Base-by-base conservation (phyloP, 331 rosid genomes). In the Stylosanthes scabra region DNA sequence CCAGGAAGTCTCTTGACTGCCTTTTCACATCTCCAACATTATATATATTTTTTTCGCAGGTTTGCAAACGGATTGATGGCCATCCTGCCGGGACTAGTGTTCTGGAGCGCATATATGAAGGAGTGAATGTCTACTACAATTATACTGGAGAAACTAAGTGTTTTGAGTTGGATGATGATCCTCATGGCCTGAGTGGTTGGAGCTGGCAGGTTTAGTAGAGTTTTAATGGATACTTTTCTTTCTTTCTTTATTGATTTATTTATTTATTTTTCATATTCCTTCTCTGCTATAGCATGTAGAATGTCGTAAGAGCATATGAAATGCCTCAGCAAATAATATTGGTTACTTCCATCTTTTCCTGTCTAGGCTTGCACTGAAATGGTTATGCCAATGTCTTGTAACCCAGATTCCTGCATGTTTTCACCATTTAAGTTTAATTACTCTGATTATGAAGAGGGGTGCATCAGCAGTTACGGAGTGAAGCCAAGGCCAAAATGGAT, bases 341-440 rank as follows among this genome's bases (percentile, higher is more conserved):
- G 11, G 42, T 76, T 15, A n/a, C 14, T 80, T 70, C 65, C 42
- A 12, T 76, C 41, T 46, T 49, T 74, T 65, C 62, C 37, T 64
- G 44, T 61, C 52, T 80, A 90, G 96, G 93, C 97, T 5, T 93
- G 98, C 85, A 93, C 92, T 20, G 91, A 90, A 81, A 93, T 93
- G 97, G 89, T 90, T 67, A 93, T 93, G 98, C 97, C 98, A 55
- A 88, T 88, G 95, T 82, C 97, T 59, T 74, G 93, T 56, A 70
- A 80, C 83, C 56, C 9, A 39, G 88, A 82, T 40, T 60, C 71
- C 61, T 86, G 96, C 87, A 88, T 92, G 96, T 92, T 85, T 83
- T 80, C 82, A 45, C 58, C 86, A 3, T 88, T 68, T 62, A 85
- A 86, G 77, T 90, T 42, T 66, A 83, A 88, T 70, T 81, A 74